Evolutionary conservation across 2,329 filamentous ascomycete species (phyloP).

Genomic region (Gnomoniopsis smithogilvyi): DNA sequence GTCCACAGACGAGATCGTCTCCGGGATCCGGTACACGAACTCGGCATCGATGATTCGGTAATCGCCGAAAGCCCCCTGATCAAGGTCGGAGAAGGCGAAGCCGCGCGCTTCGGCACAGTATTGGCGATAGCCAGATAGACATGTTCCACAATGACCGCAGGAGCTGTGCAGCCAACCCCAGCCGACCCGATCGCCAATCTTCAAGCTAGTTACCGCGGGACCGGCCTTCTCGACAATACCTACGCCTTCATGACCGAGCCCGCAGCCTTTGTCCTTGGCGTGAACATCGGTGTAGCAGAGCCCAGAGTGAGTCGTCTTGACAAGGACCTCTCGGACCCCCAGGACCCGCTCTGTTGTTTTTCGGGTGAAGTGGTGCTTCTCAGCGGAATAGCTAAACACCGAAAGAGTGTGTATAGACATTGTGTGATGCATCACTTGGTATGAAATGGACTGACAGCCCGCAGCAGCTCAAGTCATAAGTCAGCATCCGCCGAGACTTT

Average conservation of each 20-base stretch:
- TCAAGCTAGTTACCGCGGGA: slow-evolving; percentile 26
- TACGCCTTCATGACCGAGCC: slow-evolving; percentile 36
- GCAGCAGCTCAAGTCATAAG: too few relatives aligned
- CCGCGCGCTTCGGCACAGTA: slow-evolving; percentile 30
- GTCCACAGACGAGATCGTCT: slow-evolving; percentile 31
- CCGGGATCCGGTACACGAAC: slow-evolving; percentile 37
- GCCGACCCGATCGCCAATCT: slow-evolving; percentile 31
- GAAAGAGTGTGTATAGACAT: slow-evolving; percentile 7
- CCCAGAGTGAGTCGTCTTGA: slow-evolving; percentile 57
- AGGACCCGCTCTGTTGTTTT: slow-evolving; percentile 1
- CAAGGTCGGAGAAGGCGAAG: slow-evolving; percentile 31
- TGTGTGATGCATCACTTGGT: not conserved
- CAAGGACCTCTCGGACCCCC: slow-evolving; percentile 40
- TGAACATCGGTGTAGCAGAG: slow-evolving; percentile 55
- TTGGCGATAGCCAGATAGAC: slow-evolving; percentile 18
- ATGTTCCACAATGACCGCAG: slow-evolving; percentile 28
- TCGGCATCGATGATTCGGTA: slow-evolving; percentile 30
- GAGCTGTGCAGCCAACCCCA: slow-evolving; percentile 28
- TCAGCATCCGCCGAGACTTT: too few relatives aligned
- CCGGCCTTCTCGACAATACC: slow-evolving; percentile 30
- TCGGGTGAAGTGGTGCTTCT: not conserved
- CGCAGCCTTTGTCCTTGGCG: slow-evolving; percentile 21
- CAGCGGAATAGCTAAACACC: slow-evolving; percentile 7
- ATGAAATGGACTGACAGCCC: not conserved
- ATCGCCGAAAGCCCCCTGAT: slow-evolving; percentile 33